Percentiles rank a stretch among this genome's conserved stretches.
Evolutionary conservation across 176 grass and related monocot genomes (phyloP).

Genomic region (Oryza australiensis): DNA sequence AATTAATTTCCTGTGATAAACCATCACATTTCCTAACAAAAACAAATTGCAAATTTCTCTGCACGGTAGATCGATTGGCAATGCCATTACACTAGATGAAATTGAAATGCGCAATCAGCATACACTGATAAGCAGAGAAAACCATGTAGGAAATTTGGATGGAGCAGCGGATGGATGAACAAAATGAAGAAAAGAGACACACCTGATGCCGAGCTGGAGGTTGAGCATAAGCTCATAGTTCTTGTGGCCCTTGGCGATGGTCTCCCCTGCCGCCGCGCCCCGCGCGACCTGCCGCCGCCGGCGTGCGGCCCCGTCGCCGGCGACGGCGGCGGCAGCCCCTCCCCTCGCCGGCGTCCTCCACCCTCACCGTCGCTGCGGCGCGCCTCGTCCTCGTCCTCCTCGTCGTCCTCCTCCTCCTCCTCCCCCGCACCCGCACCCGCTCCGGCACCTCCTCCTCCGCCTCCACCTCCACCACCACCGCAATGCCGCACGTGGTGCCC

Average conservation of each 20-base stretch:
- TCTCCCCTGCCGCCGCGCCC: constrained; percentile 67
- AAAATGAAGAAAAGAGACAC: neutral
- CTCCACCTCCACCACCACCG: constrained; percentile 40
- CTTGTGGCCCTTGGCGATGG: constrained; percentile 94
- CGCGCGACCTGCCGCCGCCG: constrained; percentile 41
- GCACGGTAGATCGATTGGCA: neutral
- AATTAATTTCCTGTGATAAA: neutral
- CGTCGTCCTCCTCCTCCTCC: constrained; percentile 16
- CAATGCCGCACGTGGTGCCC: constrained; percentile 64
- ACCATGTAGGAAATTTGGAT: neutral
- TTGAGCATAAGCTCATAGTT: constrained; percentile 99
- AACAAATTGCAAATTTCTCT: neutral
- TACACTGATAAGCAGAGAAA: neutral
- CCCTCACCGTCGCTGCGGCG: constrained; percentile 50
- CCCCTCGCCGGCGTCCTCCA: constrained; percentile 58
- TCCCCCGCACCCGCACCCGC: constrained; percentile 20
- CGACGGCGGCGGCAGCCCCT: constrained; percentile 50
- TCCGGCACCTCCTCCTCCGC: constrained; percentile 26
- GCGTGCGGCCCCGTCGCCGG: constrained; percentile 48
- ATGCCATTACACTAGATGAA: neutral
- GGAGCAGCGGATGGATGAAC: neutral
- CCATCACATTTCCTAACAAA: too few species aligned
- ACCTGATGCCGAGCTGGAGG: constrained; percentile 99
- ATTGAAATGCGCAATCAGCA: constrained; percentile 17
- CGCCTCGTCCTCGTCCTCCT: constrained; percentile 10